Base-by-base conservation (phyloP, 1,139 yeast genomes). In the Pichia sp. region DNA sequence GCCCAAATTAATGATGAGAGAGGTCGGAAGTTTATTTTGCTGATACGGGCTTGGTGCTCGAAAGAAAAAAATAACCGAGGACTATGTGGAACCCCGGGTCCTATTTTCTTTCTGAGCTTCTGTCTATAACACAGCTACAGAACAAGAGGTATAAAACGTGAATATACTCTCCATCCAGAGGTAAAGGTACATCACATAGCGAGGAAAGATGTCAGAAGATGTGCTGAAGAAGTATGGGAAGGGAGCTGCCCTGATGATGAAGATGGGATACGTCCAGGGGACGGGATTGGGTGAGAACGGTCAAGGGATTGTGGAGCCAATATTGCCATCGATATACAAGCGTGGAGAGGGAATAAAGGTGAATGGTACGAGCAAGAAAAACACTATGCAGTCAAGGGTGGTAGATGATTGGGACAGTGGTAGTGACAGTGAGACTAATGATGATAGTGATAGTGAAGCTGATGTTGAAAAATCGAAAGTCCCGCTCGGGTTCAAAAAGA, bases 221-320 rank as follows among this genome's bases (percentile, higher is more conserved):
- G 31, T 50, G 8, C 16, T 54, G n/a, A 52, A 56, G 36, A 59
- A 66, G 54, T 92, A 90, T 64, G 98, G 99, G 8, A 81, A 90
- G 47, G 99, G 98, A 40, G 97, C 97, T 2, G 73, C 79, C 53
- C 73, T 93, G 52, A 70, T 93, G 75, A 76, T 82, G 64, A 79
- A 83, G 62, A 92, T 93, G 98, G 99, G 99, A 0, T 92, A 90
- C 67, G 76, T 77, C 15, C 80, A 80, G 46, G 99, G 99, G 0
- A 75, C 79, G 60, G 98, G 98, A 0, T 76, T 93, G 26, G 99
- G 99, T 0, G 71, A 73, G 4, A 71, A 76, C 26, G 82, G 84
- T 1, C 77, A 77, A 52, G 99, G 99, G 44, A 89, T 90, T 1
- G 78, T 80, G 0, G 80, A 79, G 19, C 98, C 98, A 0, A 84